Percentiles rank a stretch among this genome's conserved stretches.
Evolutionary conservation across 768 basidiomycete genomes (phyloP).

Genomic region (Leccinum truebloodii): DNA sequence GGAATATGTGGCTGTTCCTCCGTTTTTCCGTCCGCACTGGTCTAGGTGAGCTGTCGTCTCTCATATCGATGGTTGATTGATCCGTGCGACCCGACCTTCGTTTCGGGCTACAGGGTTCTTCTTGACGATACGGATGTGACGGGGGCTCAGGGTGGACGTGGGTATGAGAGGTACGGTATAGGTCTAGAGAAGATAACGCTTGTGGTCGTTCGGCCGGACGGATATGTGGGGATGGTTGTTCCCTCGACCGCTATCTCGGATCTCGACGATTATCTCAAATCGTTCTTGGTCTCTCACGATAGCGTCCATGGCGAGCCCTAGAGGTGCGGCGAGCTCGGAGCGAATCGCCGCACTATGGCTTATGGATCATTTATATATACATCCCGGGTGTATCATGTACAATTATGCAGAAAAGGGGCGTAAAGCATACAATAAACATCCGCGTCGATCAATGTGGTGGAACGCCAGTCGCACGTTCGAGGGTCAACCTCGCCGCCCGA

Average conservation of each 20-base stretch:
- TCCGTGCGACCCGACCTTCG: background rate
- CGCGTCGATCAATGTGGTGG: slow-evolving; percentile 4
- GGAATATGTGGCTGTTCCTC: background rate
- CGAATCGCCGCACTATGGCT: background rate
- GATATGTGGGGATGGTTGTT: slow-evolving; percentile 40
- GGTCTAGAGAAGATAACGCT: slow-evolving; percentile 29
- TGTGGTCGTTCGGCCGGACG: slow-evolving; percentile 43
- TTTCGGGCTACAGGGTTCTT: slow-evolving; percentile 30
- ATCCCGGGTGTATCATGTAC: slow-evolving; percentile 23
- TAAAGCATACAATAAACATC: slow-evolving; percentile 16
- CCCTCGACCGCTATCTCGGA: slow-evolving; percentile 30
- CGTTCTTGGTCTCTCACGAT: slow-evolving; percentile 39
- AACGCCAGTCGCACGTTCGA: background rate
- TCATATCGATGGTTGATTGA: background rate
- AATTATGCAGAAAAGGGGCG: slow-evolving; percentile 16
- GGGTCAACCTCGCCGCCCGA: slow-evolving; percentile 46
- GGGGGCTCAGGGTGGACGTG: slow-evolving; percentile 32
- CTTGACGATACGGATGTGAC: slow-evolving; percentile 39
- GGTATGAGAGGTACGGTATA: slow-evolving; percentile 38
- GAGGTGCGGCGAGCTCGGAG: background rate
- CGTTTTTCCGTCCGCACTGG: slow-evolving; percentile 36
- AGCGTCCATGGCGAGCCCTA: background rate
- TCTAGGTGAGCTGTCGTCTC: slow-evolving; percentile 33
- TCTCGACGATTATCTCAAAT: slow-evolving; percentile 49
- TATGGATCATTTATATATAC: background rate